These are phyloP conservation scores for Epipyxis sp. DNA, from an alignment of 108 stramenopile species.

Conservation along the genomic window DNA sequence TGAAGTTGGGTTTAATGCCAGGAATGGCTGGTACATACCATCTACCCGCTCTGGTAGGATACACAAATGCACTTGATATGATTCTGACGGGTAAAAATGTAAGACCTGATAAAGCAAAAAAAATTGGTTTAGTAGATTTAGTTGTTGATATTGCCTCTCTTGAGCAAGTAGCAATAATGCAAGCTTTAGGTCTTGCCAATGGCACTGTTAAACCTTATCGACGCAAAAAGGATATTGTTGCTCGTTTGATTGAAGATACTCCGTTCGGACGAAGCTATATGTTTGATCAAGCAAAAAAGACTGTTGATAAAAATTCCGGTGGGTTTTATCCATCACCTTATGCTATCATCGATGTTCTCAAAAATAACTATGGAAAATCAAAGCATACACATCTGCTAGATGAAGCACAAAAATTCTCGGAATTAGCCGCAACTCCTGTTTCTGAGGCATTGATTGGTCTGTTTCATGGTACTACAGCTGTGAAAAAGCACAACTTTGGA, in stretches of 20 bases:
- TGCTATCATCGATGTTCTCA: constrained; percentile 74
- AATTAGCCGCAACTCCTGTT: constrained; percentile 88
- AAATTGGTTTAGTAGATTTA: constrained; percentile 93
- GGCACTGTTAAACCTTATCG: constrained; percentile 72
- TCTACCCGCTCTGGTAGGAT: constrained; percentile 78
- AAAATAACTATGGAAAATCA: constrained; percentile 9
- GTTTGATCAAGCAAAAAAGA: constrained; percentile 84
- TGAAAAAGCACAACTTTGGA: constrained; percentile 89
- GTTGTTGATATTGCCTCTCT: constrained; percentile 84
- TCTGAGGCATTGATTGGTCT: constrained; percentile 89
- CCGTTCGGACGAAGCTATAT: constrained; percentile 76
- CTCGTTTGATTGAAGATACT: constrained; percentile 82
- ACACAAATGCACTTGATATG: constrained; percentile 80
- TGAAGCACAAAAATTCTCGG: constrained; percentile 90
- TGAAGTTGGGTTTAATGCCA: constrained; percentile 93
- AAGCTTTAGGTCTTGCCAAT: constrained; percentile 74
- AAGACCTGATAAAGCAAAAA: constrained; percentile 90
- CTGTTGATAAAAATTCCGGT: constrained; percentile 84
- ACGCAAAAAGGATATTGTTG: constrained; percentile 74
- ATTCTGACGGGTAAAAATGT: constrained; percentile 93
- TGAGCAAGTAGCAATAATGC: constrained; percentile 74
- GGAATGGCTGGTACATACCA: constrained; percentile 98
- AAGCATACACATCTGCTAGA: constrained; percentile 69
- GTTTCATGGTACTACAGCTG: constrained; percentile 69
- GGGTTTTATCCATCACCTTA: constrained; percentile 92